phyloP scores from a whole-genome alignment of 129 eudicot genomes.

The sunflower (Helianthus annuus) region HanXRQr2.0-SUNRISE NC_035435.2:115650216-115650715 shows the following conservation, averaged over 20 bases:
- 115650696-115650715: too few relatives aligned
- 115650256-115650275: slow-evolving; percentile 17
- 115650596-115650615: too few relatives aligned
- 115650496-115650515: neutral
- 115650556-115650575: too few relatives aligned
- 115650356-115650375: slow-evolving; percentile 47
- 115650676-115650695: too few relatives aligned
- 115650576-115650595: neutral
- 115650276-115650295: slow-evolving; percentile 54
- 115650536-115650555: neutral
- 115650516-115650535: neutral
- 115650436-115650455: too few relatives aligned
- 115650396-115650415: neutral
- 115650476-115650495: neutral
- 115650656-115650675: too few relatives aligned
- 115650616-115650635: too few relatives aligned
- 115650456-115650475: neutral
- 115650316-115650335: slow-evolving; percentile 75
- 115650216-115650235: slow-evolving; percentile 1
- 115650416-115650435: neutral
- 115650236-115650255: slow-evolving; percentile 9
- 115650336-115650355: slow-evolving; percentile 81
- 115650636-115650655: too few relatives aligned
- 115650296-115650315: slow-evolving; percentile 98
- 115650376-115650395: neutral